Evolutionary conservation across 768 basidiomycete species (phyloP).

Genomic region (Podaxis rugospora): DNA sequence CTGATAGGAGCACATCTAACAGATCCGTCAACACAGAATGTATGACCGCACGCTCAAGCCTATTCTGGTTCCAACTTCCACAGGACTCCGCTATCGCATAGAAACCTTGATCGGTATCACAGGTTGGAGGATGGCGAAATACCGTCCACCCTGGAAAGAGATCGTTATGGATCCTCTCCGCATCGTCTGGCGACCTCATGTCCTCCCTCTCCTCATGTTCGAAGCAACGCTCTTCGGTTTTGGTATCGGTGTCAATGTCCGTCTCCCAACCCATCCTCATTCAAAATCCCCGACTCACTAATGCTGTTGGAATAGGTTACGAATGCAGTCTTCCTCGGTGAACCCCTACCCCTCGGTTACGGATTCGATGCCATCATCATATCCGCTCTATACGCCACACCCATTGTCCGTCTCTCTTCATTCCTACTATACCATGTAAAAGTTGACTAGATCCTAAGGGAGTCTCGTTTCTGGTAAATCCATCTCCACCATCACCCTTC

Average conservation of each 20-base stretch:
- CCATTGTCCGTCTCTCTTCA: conserved; percentile 23
- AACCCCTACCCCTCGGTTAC: conserved; percentile 22
- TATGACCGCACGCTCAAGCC: conserved; percentile 57
- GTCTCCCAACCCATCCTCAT: conserved; percentile 11
- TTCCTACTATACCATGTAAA: background rate
- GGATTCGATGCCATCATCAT: conserved; percentile 33
- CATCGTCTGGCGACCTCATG: conserved; percentile 61
- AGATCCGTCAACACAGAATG: conserved; percentile 31
- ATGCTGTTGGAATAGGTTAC: conserved; percentile 24
- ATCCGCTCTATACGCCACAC: conserved; percentile 33
- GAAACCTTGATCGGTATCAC: conserved; percentile 63
- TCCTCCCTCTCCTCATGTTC: conserved; percentile 45
- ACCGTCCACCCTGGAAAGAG: conserved; percentile 47
- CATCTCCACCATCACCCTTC: background rate
- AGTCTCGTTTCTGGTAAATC: conserved; percentile 43
- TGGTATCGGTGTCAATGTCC: conserved; percentile 31
- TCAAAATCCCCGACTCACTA: background rate
- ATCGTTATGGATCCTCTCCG: conserved; percentile 41
- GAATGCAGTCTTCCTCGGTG: conserved; percentile 20
- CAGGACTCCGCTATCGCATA: conserved; percentile 46
- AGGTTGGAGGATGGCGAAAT: conserved; percentile 53
- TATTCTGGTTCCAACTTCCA: conserved; percentile 37
- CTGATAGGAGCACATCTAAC: too few species aligned
- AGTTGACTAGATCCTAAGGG: conserved; percentile 17
- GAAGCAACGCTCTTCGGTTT: conserved; percentile 37